Percentiles rank a stretch among this genome's conserved stretches.
These are phyloP conservation scores for Pseudogymnoascus sp. DNA, from an alignment of 2,329 filamentous ascomycete genomes.

Conservation along the genomic window DNA sequence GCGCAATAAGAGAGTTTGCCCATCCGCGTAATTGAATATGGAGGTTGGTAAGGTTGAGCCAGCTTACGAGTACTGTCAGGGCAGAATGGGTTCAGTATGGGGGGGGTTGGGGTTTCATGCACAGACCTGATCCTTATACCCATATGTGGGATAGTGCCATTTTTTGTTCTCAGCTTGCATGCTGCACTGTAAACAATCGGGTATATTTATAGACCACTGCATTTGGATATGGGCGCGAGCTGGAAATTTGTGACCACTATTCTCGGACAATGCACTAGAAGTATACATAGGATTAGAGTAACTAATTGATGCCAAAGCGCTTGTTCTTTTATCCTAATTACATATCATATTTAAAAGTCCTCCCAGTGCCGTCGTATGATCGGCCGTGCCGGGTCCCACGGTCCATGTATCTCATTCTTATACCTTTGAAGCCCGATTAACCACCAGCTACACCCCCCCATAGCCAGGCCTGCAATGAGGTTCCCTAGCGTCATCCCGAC, in stretches of 20 bases:
- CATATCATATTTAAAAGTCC: conserved; percentile 21
- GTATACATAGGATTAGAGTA: not conserved
- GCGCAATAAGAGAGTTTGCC: not conserved
- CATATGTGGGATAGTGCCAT: conserved; percentile 5
- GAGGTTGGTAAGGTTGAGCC: conserved; percentile 6
- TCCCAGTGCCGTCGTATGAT: conserved; percentile 56
- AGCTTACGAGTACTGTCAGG: conserved; percentile 7
- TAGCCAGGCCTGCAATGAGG: conserved; percentile 65
- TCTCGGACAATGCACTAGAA: not conserved
- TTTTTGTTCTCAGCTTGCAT: conserved; percentile 6
- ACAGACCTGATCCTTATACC: conserved; percentile 9
- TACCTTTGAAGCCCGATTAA: conserved; percentile 94
- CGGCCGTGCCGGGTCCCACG: conserved; percentile 92
- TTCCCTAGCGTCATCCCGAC: conserved; percentile 69
- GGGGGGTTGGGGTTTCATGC: conserved; percentile 10
- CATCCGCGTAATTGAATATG: conserved; percentile 1
- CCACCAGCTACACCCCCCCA: conserved; percentile 97
- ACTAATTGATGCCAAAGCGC: not conserved
- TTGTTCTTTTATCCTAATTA: not conserved
- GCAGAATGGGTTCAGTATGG: conserved; percentile 9
- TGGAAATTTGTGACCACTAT: not conserved
- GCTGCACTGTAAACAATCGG: conserved; percentile 3
- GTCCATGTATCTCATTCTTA: conserved; percentile 97
- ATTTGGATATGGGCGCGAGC: not conserved
- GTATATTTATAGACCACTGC: not conserved